A percentile compares a stretch with the other conserved stretches of the same genome.
Evolutionary conservation across 2,329 filamentous ascomycete genomes (phyloP).

Genomic region (Stagonosporopsis tanaceti): DNA sequence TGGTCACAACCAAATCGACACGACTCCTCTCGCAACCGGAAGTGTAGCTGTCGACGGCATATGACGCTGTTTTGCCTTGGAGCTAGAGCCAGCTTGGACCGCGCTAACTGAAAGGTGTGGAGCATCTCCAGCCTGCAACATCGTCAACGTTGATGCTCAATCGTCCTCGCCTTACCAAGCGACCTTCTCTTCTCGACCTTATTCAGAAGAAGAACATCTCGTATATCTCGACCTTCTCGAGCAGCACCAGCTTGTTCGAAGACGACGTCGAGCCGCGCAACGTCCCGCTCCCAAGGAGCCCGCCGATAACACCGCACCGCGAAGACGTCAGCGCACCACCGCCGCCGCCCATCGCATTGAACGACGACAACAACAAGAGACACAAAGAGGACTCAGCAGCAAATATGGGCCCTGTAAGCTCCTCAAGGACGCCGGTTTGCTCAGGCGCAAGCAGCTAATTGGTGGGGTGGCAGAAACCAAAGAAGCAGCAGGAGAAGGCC

Average conservation of each 20-base stretch:
- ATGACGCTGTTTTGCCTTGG: conserved; percentile 15
- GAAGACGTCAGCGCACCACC: conserved; percentile 34
- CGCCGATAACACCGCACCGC: conserved; percentile 40
- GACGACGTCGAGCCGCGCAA: conserved; percentile 40
- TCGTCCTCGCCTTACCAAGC: conserved; percentile 65
- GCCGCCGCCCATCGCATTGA: conserved; percentile 36
- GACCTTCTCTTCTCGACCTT: conserved; percentile 70
- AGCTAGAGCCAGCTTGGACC: conserved; percentile 10
- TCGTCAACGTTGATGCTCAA: conserved; percentile 58
- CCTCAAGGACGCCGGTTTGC: not conserved
- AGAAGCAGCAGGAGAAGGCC: conserved; percentile 48
- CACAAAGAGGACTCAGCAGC: conserved; percentile 21
- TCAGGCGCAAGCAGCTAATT: conserved; percentile 34
- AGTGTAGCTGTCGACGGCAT: conserved; percentile 9
- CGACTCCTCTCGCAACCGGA: not conserved
- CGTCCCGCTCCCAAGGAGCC: conserved; percentile 49
- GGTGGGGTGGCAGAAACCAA: conserved; percentile 40
- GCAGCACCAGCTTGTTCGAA: conserved; percentile 28
- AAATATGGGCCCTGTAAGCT: conserved; percentile 52
- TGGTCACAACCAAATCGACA: not conserved
- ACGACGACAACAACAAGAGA: conserved; percentile 28
- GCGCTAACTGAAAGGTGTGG: conserved; percentile 17
- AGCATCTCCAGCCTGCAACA: conserved; percentile 33
- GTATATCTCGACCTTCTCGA: conserved; percentile 51
- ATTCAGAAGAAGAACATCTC: conserved; percentile 61